A percentile compares a stretch with the other conserved stretches of the same genome.
These are phyloP conservation scores for Pestalotiopsis sp. DNA, from an alignment of 2,329 filamentous ascomycete genomes.

Conservation along the genomic window DNA sequence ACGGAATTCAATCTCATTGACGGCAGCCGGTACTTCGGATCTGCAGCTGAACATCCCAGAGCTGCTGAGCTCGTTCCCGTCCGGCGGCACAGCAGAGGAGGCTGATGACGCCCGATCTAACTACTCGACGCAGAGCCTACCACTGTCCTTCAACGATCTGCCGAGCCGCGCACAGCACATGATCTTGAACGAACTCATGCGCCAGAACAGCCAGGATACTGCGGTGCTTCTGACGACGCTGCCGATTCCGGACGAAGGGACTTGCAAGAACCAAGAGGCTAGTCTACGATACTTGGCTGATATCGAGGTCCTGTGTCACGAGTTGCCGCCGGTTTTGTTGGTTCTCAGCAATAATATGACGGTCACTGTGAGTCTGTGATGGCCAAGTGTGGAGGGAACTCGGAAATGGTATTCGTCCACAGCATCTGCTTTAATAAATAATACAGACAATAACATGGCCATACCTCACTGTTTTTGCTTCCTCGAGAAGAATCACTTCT, in stretches of 20 bases:
- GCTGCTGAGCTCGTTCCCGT: slow-evolving; percentile 42
- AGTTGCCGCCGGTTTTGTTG: slow-evolving; percentile 73
- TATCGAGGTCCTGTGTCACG: slow-evolving; percentile 76
- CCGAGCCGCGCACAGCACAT: slow-evolving; percentile 83
- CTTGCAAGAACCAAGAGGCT: slow-evolving; percentile 67
- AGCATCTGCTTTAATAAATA: too few relatives aligned
- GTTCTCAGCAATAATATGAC: slow-evolving; percentile 91
- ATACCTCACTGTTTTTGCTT: too few relatives aligned
- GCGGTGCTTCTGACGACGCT: slow-evolving; percentile 83
- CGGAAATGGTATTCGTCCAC: background rate
- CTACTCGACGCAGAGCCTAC: slow-evolving; percentile 62
- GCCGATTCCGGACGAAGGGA: slow-evolving; percentile 79
- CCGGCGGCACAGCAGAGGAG: slow-evolving; percentile 20
- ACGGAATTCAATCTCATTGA: slow-evolving; percentile 37
- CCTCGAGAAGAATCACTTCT: too few relatives aligned
- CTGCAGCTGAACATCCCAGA: slow-evolving; percentile 45
- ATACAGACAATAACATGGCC: too few relatives aligned
- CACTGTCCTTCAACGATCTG: slow-evolving; percentile 83
- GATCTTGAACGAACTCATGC: slow-evolving; percentile 84
- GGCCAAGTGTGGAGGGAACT: background rate
- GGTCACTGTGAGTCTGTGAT: slow-evolving; percentile 73
- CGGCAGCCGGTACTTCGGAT: slow-evolving; percentile 31
- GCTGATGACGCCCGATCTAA: slow-evolving; percentile 37
- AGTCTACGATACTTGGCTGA: slow-evolving; percentile 76
- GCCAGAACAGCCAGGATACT: slow-evolving; percentile 66